These are phyloP conservation scores for Rhytidiadelphus loreus DNA, from an alignment of 225 moss, liverwort and hornwort genomes.

Conservation along the genomic window DNA sequence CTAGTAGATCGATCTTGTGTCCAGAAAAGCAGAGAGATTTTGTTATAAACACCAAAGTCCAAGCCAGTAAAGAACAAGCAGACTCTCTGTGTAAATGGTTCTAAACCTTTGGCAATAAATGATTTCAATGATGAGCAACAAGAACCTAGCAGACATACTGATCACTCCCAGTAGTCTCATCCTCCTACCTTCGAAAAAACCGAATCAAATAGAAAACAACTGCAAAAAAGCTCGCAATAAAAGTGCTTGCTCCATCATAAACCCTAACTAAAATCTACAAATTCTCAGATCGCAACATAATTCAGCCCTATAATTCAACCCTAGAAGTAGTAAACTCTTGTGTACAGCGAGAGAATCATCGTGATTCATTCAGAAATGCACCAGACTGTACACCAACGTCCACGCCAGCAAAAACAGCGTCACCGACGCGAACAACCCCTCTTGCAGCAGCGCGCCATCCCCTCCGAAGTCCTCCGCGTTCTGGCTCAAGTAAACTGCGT, in stretches of 20 bases:
- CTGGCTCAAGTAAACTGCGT: conserved; percentile 63
- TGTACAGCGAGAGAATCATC: background rate
- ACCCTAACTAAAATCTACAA: background rate
- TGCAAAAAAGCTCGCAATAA: background rate
- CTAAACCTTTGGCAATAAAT: background rate
- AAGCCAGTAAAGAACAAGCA: conserved; percentile 45
- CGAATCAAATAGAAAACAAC: background rate
- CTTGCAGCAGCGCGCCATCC: conserved; percentile 65
- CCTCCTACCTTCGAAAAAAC: background rate
- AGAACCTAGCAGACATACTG: background rate
- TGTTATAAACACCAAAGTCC: conserved; percentile 22
- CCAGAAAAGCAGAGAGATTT: background rate
- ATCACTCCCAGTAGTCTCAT: background rate
- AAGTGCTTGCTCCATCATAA: background rate
- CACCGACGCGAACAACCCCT: conserved; percentile 82
- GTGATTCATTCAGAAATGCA: conserved; percentile 62
- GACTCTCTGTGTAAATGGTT: too few species aligned
- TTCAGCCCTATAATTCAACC: background rate
- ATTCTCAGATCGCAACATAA: background rate
- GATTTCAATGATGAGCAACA: background rate
- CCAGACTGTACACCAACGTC: conserved; percentile 71
- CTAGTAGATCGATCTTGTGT: background rate
- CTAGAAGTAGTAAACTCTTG: background rate
- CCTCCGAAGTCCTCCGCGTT: conserved; percentile 90
- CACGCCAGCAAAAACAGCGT: conserved; percentile 80